phyloP scores from a whole-genome alignment of 2,329 filamentous ascomycete genomes.

The Penicillium sp. region DNA sequence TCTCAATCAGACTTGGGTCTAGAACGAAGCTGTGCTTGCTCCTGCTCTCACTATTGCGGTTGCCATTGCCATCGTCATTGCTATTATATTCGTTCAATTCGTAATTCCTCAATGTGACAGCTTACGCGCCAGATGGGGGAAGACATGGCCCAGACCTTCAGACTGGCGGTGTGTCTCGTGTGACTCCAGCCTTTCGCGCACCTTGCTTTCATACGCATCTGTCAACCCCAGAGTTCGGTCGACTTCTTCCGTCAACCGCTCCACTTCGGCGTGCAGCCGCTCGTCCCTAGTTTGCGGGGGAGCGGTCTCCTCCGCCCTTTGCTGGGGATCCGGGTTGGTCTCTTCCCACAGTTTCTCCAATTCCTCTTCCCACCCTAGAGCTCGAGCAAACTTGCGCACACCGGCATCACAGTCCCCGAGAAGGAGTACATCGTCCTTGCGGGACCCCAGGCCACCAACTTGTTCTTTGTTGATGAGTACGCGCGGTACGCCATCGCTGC shows the following conservation, averaged over 20 bases:
- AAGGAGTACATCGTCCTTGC: slow-evolving; percentile 80
- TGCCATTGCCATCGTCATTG: neutral
- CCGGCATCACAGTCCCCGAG: slow-evolving; percentile 83
- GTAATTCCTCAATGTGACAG: slow-evolving; percentile 6
- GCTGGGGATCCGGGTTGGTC: slow-evolving; percentile 64
- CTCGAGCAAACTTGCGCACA: slow-evolving; percentile 74
- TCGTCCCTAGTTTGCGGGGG: slow-evolving; percentile 56
- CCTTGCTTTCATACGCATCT: slow-evolving; percentile 47
- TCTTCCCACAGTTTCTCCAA: slow-evolving; percentile 74
- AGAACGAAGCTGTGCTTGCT: neutral
- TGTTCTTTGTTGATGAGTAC: slow-evolving; percentile 84
- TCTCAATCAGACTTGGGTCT: neutral
- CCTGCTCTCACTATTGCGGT: too few relatives aligned
- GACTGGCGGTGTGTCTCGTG: slow-evolving; percentile 15
- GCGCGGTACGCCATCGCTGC: slow-evolving; percentile 65
- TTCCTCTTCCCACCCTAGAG: slow-evolving; percentile 83
- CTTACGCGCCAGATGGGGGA: slow-evolving; percentile 35
- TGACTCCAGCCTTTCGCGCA: slow-evolving; percentile 34
- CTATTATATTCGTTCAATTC: slow-evolving; percentile 8
- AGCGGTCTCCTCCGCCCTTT: slow-evolving; percentile 43
- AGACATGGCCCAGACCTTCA: slow-evolving; percentile 37
- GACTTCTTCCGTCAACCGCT: slow-evolving; percentile 60
- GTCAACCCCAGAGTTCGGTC: slow-evolving; percentile 57
- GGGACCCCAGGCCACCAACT: slow-evolving; percentile 75
- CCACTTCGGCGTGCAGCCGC: slow-evolving; percentile 58